A percentile compares a stretch with the other conserved stretches of the same genome.
Conservation (phyloP, 257 asterid species). For the Nicotiana paniculata region DNA sequence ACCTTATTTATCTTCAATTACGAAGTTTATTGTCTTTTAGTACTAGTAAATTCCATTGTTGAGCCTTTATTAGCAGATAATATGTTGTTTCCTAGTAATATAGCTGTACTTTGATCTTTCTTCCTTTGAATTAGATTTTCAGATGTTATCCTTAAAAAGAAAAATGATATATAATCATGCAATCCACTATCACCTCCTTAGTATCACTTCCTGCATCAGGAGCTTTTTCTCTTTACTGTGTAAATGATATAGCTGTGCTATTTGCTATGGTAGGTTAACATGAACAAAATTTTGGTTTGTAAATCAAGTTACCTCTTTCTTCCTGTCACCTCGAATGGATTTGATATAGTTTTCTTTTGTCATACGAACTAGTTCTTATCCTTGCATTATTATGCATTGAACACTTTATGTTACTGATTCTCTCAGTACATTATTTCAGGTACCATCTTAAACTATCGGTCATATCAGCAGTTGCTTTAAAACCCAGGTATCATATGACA, state of each 20-base stretch:
- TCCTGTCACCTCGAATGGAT: neutral
- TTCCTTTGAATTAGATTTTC: neutral
- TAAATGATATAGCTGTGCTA: neutral
- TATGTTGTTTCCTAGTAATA: neutral
- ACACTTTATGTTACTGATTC: neutral
- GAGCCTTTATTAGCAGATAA: neutral
- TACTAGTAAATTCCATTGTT: neutral
- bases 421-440: constrained; percentile 25
- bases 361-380: neutral
- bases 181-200: neutral
- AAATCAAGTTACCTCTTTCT: neutral
- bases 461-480: constrained; percentile 51
- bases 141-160: neutral
- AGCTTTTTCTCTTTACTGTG: neutral
- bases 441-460: constrained; percentile 58
- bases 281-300: neutral
- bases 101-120: neutral
- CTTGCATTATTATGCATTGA: neutral
- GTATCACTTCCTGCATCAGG: neutral
- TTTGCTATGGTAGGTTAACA: neutral
- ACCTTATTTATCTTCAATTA: neutral
- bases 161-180: neutral
- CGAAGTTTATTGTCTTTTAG: neutral
- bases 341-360: neutral
- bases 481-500: constrained; percentile 34